Evolutionary conservation across 257 asterid species (phyloP).

Genomic region (Paraleonurus japonicus): DNA sequence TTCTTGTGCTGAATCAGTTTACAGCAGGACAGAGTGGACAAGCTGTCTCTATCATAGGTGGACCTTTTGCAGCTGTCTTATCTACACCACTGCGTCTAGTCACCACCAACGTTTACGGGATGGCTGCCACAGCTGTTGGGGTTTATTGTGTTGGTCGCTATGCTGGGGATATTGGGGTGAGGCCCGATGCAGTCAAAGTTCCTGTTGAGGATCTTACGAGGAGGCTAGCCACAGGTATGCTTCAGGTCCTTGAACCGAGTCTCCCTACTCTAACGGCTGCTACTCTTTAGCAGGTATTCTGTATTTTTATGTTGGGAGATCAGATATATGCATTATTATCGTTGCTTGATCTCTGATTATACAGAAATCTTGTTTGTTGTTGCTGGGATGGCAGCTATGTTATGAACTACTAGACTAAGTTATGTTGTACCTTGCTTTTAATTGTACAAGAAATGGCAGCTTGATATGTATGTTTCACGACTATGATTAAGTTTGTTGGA

Average conservation of each 20-base stretch:
- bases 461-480: not conserved
- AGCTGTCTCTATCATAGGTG: slow-evolving; percentile 80
- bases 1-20: slow-evolving; percentile 69
- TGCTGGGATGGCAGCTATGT: slow-evolving; percentile 4
- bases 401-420: not conserved
- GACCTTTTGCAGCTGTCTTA: slow-evolving; percentile 80
- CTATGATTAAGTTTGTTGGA: slow-evolving; percentile 18
- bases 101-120: slow-evolving; percentile 66
- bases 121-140: slow-evolving; percentile 73
- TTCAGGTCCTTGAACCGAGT: slow-evolving; percentile 54
- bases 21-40: slow-evolving; percentile 93
- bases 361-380: slow-evolving; percentile 7
- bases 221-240: slow-evolving; percentile 52
- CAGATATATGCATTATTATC: not conserved
- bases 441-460: slow-evolving; percentile 17
- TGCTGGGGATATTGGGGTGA: slow-evolving; percentile 88
- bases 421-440: slow-evolving; percentile 23
- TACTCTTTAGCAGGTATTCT: slow-evolving; percentile 22
- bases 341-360: slow-evolving; percentile 2
- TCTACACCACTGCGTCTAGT: slow-evolving; percentile 75
- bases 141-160: slow-evolving; percentile 84
- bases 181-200: slow-evolving; percentile 73
- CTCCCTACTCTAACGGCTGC: slow-evolving; percentile 36
- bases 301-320: not conserved
- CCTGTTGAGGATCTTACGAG: slow-evolving; percentile 69